A percentile compares a stretch with the other conserved stretches of the same genome.
Evolutionary conservation across 495 filamentous ascomycete species (phyloP).

Genomic region (Trichoderma virens): DNA sequence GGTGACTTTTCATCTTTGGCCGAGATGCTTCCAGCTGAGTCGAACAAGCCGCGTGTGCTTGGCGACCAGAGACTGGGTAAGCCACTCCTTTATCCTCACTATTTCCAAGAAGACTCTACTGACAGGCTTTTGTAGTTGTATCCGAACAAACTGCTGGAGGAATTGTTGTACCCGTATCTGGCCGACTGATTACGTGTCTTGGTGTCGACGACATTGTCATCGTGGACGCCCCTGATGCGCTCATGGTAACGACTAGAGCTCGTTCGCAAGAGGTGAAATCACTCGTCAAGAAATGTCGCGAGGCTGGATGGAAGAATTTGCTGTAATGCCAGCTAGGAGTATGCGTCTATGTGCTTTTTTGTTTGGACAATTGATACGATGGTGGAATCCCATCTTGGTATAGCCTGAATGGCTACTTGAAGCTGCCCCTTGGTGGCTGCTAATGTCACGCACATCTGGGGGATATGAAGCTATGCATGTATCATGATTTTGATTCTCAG

Average conservation of each 20-base stretch:
- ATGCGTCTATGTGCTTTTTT: background rate
- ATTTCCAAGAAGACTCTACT: background rate
- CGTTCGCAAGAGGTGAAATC: slow-evolving; percentile 1
- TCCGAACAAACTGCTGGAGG: slow-evolving; percentile 3
- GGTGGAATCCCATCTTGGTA: background rate
- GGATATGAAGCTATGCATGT: background rate
- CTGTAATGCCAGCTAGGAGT: background rate
- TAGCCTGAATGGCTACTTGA: too few species aligned
- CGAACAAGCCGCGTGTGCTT: background rate
- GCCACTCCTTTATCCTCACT: background rate
- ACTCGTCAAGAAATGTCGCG: background rate
- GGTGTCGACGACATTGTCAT: slow-evolving; percentile 5
- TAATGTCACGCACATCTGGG: background rate
- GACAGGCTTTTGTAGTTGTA: background rate
- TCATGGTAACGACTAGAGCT: background rate
- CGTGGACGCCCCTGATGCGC: background rate
- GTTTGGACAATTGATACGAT: background rate
- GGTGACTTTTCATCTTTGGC: slow-evolving; percentile 7
- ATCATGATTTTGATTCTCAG: background rate
- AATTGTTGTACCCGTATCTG: background rate
- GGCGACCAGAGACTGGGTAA: slow-evolving; percentile 1
- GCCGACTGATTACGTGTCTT: background rate
- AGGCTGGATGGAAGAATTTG: slow-evolving; percentile 3
- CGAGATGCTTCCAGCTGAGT: background rate
- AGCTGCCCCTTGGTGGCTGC: too few species aligned